phyloP scores from a whole-genome alignment of 495 filamentous ascomycete species.

The Podospora comata region DNA sequence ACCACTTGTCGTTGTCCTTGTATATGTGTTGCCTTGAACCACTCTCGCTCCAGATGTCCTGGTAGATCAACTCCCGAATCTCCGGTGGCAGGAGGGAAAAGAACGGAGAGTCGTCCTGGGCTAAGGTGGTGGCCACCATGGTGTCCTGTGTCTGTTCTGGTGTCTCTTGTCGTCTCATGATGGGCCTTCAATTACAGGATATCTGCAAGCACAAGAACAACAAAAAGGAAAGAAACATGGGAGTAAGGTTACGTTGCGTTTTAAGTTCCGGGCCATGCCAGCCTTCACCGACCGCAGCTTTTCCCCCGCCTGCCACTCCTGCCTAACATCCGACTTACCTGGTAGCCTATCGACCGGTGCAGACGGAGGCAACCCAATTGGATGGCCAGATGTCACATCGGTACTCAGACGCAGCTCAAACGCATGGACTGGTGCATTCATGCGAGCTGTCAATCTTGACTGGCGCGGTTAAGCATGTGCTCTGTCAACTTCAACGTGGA shows the following conservation, averaged over 20 bases:
- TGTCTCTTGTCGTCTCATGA: background rate
- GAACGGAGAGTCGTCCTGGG: constrained; percentile 26
- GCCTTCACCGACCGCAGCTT: background rate
- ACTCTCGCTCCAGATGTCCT: constrained; percentile 20
- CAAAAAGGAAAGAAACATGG: too few species aligned
- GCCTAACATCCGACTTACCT: background rate
- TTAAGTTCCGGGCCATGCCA: background rate
- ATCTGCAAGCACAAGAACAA: background rate
- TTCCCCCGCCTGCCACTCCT: background rate
- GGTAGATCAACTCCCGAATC: constrained; percentile 31
- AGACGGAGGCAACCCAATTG: background rate
- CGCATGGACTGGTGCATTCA: background rate
- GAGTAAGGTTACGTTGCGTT: background rate
- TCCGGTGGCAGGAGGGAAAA: constrained; percentile 30
- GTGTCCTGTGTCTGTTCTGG: background rate
- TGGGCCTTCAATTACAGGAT: background rate
- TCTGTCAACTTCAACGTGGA: background rate
- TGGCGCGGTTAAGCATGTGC: background rate
- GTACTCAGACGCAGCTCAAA: background rate
- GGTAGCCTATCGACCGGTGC: background rate
- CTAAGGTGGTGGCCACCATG: constrained; percentile 9
- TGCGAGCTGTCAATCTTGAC: background rate
- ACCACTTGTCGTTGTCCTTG: background rate
- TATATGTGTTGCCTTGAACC: constrained; percentile 7
- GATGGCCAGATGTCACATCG: background rate